These are phyloP conservation scores for Diplodia corticola DNA, from an alignment of 2,329 filamentous ascomycete species.

Conservation along the genomic window DNA sequence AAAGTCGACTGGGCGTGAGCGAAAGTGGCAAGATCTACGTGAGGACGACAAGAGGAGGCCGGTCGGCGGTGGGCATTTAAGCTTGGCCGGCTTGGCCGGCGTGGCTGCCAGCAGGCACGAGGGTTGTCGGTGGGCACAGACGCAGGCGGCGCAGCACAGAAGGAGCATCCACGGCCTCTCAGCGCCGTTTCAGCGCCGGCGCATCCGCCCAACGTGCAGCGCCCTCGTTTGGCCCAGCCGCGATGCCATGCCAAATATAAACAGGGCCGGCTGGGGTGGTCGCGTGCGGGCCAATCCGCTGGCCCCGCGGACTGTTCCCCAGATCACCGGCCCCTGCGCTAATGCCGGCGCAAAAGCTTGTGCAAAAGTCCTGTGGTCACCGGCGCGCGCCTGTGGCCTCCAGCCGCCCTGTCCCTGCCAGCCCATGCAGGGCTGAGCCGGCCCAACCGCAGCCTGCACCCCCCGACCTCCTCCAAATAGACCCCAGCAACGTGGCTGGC, in stretches of 20 bases:
- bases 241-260: constrained; percentile 15
- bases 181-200: neutral
- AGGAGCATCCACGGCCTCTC: neutral
- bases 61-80: neutral
- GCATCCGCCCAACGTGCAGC: neutral
- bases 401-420: neutral
- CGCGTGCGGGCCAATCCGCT: neutral
- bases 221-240: constrained; percentile 9
- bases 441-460: neutral
- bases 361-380: constrained; percentile 1
- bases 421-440: constrained; percentile 13
- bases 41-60: neutral
- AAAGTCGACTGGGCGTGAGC: neutral
- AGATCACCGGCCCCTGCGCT: constrained; percentile 2
- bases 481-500: neutral
- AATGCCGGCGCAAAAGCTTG: neutral
- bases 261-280: neutral
- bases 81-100: constrained; percentile 14
- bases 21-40: constrained; percentile 11
- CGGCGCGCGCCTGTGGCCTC: neutral
- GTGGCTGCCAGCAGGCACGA: no score
- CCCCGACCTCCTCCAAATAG: constrained; percentile 19
- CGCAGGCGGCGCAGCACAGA: constrained; percentile 1
- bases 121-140: neutral
- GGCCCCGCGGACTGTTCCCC: neutral